Conservation (phyloP, 202 grass and related monocot species). For the Dendrocalamus latiflorus region DNA sequence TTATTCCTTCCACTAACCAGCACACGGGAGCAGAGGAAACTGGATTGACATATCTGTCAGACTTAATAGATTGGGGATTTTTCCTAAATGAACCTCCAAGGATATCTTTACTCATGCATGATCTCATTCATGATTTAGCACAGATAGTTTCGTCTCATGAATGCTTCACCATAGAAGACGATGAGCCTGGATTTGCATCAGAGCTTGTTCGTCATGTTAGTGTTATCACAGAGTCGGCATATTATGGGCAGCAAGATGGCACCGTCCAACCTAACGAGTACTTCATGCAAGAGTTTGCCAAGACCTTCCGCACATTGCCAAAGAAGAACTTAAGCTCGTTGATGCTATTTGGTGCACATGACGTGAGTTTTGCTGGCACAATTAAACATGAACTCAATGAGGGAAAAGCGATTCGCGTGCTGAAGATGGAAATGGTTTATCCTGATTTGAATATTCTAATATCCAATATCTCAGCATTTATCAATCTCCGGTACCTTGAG, state of each 20-base stretch:
- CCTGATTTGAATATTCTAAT: neutral
- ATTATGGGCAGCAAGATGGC: neutral
- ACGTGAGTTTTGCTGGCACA: conserved; percentile 3
- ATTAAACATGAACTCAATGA: conserved; percentile 1
- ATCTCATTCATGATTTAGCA: conserved; percentile 1
- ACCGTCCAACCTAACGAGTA: neutral
- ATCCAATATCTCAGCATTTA: conserved; percentile 17
- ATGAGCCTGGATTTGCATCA: neutral
- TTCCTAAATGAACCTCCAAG: neutral
- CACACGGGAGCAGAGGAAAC: conserved; percentile 11
- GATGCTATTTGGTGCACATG: conserved; percentile 24
- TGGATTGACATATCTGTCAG: conserved; percentile 7
- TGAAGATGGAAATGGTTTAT: conserved; percentile 4
- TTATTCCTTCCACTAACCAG: neutral
- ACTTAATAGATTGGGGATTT: conserved; percentile 25
- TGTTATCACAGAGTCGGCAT: neutral
- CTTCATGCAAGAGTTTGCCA: neutral
- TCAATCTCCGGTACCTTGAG: conserved; percentile 45
- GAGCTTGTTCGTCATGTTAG: neutral
- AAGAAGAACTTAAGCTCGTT: conserved; percentile 18
- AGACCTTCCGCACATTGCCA: neutral
- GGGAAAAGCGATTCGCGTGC: neutral
- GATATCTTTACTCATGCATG: neutral
- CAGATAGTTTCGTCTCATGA: neutral
- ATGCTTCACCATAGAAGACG: neutral